Conservation (phyloP, 139 green algal genomes). For the Tetratostichococcus sp. region DNA sequence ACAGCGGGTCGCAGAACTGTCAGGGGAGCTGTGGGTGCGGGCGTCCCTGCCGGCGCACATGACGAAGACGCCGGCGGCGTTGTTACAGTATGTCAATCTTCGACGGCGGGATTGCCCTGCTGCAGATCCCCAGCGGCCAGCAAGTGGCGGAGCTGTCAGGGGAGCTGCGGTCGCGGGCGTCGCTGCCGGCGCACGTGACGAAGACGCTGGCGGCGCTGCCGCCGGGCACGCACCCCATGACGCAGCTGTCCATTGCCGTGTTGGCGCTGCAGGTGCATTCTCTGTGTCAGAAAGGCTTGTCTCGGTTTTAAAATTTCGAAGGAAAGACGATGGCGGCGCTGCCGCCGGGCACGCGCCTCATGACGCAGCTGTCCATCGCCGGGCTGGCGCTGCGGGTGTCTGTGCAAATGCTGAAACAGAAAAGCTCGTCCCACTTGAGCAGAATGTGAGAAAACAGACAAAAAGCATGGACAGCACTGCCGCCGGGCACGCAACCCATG, state of each 20-base stretch:
- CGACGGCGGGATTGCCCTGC: background rate
- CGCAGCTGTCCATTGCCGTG: conserved; percentile 73
- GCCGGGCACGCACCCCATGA: conserved; percentile 89
- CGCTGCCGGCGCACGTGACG: conserved; percentile 60
- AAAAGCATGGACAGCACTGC: conserved; percentile 71
- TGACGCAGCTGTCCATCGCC: conserved; percentile 84
- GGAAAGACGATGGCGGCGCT: no score
- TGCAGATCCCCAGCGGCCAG: conserved; percentile 58
- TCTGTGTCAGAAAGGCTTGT: no score
- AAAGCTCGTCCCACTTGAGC: no score
- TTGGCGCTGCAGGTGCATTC: conserved; percentile 73
- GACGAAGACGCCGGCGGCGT: no score
- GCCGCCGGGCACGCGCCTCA: conserved; percentile 82
- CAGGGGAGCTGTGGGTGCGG: conserved; percentile 61
- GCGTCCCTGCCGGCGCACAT: conserved; percentile 10
- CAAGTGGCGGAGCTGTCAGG: conserved; percentile 68
- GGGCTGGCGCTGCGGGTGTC: conserved; percentile 79
- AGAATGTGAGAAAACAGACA: no score
- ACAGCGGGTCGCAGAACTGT: conserved; percentile 56
- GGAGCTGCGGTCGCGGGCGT: conserved; percentile 63
- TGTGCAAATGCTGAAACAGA: background rate
- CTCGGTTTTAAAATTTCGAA: no score
- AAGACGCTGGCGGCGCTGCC: conserved; percentile 72
- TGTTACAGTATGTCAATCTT: no score
- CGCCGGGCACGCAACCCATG: conserved; percentile 88